phyloP scores from a whole-genome alignment of 2,329 filamentous ascomycete species.

The Colletotrichum acutatum region DNA sequence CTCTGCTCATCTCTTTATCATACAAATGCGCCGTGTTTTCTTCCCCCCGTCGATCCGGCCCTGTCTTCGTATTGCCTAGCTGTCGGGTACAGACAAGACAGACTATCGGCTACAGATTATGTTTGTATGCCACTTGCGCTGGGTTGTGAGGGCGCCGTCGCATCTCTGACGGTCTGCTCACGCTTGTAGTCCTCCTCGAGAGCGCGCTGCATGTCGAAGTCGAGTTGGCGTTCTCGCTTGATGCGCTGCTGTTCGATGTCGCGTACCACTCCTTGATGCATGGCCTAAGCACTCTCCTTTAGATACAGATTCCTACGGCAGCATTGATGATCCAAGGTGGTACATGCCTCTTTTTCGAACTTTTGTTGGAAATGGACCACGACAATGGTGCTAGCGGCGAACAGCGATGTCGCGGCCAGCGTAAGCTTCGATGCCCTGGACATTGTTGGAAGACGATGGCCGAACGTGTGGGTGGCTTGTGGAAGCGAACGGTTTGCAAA shows the following conservation, averaged over 20 bases:
- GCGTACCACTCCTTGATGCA: constrained; percentile 94
- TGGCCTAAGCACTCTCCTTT: constrained; percentile 70
- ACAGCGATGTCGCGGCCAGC: constrained; percentile 79
- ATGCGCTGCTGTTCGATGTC: constrained; percentile 94
- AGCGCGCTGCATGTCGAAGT: constrained; percentile 90
- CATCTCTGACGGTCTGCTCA: constrained; percentile 79
- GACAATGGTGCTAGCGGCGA: constrained; percentile 80
- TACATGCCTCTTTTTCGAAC: constrained; percentile 62
- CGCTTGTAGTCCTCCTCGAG: constrained; percentile 92
- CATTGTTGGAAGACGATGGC: constrained; percentile 63
- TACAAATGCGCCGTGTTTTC: not conserved
- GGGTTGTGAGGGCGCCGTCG: constrained; percentile 32
- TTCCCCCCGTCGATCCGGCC: not conserved
- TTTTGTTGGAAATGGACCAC: constrained; percentile 93
- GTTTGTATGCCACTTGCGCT: too few species aligned
- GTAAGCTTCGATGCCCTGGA: constrained; percentile 91
- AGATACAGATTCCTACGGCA: not conserved
- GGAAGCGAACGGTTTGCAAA: not conserved
- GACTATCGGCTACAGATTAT: not conserved
- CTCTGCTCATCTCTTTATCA: not conserved
- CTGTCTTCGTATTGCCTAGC: not conserved
- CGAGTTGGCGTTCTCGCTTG: constrained; percentile 89
- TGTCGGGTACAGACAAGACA: not conserved
- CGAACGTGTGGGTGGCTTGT: not conserved
- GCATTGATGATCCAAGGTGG: not conserved